Evolutionary conservation across 1,139 yeast species (phyloP).

Genomic region (Candida glucosophila): DNA sequence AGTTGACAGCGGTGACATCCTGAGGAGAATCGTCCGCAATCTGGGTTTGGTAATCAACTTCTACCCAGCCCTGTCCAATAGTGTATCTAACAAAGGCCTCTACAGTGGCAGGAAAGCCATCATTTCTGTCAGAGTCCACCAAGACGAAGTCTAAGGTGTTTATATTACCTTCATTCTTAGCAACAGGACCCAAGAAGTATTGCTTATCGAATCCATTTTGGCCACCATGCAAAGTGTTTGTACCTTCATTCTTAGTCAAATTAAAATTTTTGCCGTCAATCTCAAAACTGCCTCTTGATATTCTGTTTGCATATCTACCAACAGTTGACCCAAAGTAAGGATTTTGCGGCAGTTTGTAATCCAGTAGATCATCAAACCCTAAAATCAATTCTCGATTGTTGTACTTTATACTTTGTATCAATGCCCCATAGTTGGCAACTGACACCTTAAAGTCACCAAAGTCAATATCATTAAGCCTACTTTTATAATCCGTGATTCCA

Average conservation of each 20-base stretch:
- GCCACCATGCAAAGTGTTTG: slow-evolving; percentile 47
- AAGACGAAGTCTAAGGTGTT: slow-evolving; percentile 31
- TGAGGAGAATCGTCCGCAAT: slow-evolving; percentile 27
- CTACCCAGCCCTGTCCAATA: slow-evolving; percentile 20
- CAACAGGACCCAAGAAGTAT: slow-evolving; percentile 43
- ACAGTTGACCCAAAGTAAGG: slow-evolving; percentile 56
- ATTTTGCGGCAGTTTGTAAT: slow-evolving; percentile 28
- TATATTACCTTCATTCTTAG: slow-evolving; percentile 20
- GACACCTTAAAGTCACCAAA: slow-evolving; percentile 30
- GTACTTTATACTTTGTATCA: slow-evolving; percentile 33
- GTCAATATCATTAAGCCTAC: slow-evolving; percentile 34
- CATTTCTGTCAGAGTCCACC: slow-evolving; percentile 37
- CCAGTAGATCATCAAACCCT: slow-evolving; percentile 26
- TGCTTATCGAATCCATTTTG: slow-evolving; percentile 42
- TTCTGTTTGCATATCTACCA: slow-evolving; percentile 59
- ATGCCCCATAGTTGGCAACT: slow-evolving; percentile 45
- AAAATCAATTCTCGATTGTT: slow-evolving; percentile 24
- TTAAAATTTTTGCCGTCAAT: slow-evolving; percentile 32
- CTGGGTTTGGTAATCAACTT: slow-evolving; percentile 40
- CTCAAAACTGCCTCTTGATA: slow-evolving; percentile 35
- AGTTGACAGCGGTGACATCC: slow-evolving; percentile 43
- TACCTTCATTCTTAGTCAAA: slow-evolving; percentile 34
- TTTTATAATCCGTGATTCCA: slow-evolving; percentile 14
- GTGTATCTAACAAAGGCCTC: slow-evolving; percentile 35
- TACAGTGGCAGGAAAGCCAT: slow-evolving; percentile 52